Evolutionary conservation across 2,329 filamentous ascomycete species (phyloP).

Genomic region (Sordariomycetes sp.): DNA sequence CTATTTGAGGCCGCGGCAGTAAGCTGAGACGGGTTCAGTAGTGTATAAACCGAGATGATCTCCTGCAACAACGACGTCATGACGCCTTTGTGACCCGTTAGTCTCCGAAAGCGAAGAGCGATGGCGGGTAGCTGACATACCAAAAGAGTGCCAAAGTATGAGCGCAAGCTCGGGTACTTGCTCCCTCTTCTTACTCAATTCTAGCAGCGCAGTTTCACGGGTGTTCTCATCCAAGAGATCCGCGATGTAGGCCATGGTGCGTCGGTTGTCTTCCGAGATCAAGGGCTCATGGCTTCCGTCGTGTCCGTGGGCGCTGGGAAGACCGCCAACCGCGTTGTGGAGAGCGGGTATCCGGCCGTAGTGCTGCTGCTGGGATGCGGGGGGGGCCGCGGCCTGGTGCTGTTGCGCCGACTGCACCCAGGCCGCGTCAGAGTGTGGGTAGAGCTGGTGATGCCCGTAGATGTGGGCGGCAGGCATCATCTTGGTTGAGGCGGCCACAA

Average conservation of each 20-base stretch:
- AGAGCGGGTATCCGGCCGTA: conserved; percentile 28
- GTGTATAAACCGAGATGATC: conserved; percentile 96
- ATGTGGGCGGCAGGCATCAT: conserved; percentile 54
- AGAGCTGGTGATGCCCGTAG: conserved; percentile 56
- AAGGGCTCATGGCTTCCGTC: conserved; percentile 46
- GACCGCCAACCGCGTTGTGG: conserved; percentile 12
- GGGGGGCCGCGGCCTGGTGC: conserved; percentile 38
- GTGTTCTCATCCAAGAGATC: conserved; percentile 80
- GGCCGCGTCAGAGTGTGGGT: conserved; percentile 45
- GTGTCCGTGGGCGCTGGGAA: conserved; percentile 33
- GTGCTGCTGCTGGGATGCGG: conserved; percentile 44
- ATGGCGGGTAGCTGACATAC: conserved; percentile 34
- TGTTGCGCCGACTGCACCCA: conserved; percentile 53
- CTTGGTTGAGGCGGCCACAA: conserved; percentile 11
- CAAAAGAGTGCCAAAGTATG: conserved; percentile 97
- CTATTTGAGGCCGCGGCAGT: conserved; percentile 95
- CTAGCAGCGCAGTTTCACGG: conserved; percentile 79
- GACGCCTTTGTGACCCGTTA: conserved; percentile 49
- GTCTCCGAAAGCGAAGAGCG: not conserved
- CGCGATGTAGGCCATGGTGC: conserved; percentile 86
- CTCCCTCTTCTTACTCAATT: conserved; percentile 96
- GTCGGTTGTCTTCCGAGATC: conserved; percentile 77
- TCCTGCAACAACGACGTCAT: conserved; percentile 97
- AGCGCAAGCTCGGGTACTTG: conserved; percentile 93
- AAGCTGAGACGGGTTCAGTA: conserved; percentile 91